Evolutionary conservation across 2,329 filamentous ascomycete genomes (phyloP).

Genomic region (Rutstroemia sp.): DNA sequence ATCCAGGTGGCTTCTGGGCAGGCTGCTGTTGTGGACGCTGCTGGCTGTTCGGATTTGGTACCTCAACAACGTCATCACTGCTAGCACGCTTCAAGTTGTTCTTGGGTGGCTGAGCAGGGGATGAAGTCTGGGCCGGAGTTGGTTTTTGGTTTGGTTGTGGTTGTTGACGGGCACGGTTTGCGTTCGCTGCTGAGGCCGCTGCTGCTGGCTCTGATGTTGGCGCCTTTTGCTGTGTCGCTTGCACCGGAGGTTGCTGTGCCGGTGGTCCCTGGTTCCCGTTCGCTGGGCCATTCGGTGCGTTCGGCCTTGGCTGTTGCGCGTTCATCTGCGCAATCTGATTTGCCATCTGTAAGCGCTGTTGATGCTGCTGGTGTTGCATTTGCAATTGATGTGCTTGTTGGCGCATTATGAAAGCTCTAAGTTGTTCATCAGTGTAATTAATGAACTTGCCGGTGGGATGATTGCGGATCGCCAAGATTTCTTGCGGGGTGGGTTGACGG

Average conservation of each 20-base stretch:
- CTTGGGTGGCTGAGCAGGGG: constrained; percentile 31
- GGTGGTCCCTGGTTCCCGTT: neutral
- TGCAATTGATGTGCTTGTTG: constrained; percentile 12
- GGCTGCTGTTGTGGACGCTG: constrained; percentile 14
- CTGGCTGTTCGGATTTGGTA: constrained; percentile 31
- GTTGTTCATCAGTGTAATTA: constrained; percentile 25
- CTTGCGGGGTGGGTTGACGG: constrained; percentile 22
- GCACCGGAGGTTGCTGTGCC: constrained; percentile 6
- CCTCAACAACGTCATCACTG: constrained; percentile 39
- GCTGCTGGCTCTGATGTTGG: neutral
- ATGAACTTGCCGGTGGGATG: constrained; percentile 25
- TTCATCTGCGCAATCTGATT: constrained; percentile 7
- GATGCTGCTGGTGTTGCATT: constrained; percentile 10
- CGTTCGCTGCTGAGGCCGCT: constrained; percentile 2
- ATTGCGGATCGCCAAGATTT: constrained; percentile 21
- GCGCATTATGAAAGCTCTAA: constrained; percentile 23
- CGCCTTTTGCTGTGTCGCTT: constrained; percentile 15
- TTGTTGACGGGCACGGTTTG: constrained; percentile 13
- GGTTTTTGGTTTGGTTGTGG: constrained; percentile 14
- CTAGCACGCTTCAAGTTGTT: constrained; percentile 34
- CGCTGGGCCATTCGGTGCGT: constrained; percentile 1
- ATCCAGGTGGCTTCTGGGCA: constrained; percentile 26
- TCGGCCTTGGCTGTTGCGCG: constrained; percentile 10
- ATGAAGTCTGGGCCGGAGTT: constrained; percentile 22
- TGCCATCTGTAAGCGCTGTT: constrained; percentile 12